A percentile compares a stretch with the other conserved stretches of the same genome.
phyloP scores from a whole-genome alignment of 306 rosid species.

The Gillenia trifoliata region DNA sequence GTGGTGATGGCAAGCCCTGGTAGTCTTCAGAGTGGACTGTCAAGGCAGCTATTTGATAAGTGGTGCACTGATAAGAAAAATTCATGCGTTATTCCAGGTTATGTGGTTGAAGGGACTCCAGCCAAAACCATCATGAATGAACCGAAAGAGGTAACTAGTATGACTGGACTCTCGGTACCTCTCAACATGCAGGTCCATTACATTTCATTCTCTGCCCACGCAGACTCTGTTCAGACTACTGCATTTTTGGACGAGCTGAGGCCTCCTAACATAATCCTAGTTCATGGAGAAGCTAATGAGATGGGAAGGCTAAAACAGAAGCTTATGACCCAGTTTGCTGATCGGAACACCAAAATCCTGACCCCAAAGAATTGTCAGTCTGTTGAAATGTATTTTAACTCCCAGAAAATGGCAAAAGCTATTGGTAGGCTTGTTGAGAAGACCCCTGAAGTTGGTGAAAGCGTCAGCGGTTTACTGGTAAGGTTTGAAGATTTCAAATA shows the following conservation, averaged over 20 bases:
- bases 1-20: constrained; percentile 99
- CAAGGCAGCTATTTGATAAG: constrained; percentile 78
- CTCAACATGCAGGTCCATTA: constrained; percentile 94
- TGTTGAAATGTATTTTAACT: constrained; percentile 87
- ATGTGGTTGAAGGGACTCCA: constrained; percentile 86
- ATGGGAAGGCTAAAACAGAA: constrained; percentile 98
- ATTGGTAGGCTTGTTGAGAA: constrained; percentile 81
- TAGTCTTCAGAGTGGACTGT: constrained; percentile 87
- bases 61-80: constrained; percentile 96
- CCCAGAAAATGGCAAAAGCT: constrained; percentile 91
- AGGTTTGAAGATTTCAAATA: constrained; percentile 87
- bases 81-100: constrained; percentile 78
- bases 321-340: constrained; percentile 70
- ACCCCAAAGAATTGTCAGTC: constrained; percentile 94
- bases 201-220: constrained; percentile 96
- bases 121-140: constrained; percentile 87
- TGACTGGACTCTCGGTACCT: constrained; percentile 84
- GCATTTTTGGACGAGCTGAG: constrained; percentile 88
- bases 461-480: constrained; percentile 76
- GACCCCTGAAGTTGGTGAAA: constrained; percentile 67
- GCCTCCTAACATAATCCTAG: constrained; percentile 93
- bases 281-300: constrained; percentile 93
- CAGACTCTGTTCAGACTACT: constrained; percentile 89
- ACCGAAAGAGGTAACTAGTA: constrained; percentile 90
- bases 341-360: constrained; percentile 73